Evolutionary conservation across 345 rosid species (phyloP), one percentile per base, ranked within the genome.

Genomic region (Eucalyptus pauciflora): DNA sequence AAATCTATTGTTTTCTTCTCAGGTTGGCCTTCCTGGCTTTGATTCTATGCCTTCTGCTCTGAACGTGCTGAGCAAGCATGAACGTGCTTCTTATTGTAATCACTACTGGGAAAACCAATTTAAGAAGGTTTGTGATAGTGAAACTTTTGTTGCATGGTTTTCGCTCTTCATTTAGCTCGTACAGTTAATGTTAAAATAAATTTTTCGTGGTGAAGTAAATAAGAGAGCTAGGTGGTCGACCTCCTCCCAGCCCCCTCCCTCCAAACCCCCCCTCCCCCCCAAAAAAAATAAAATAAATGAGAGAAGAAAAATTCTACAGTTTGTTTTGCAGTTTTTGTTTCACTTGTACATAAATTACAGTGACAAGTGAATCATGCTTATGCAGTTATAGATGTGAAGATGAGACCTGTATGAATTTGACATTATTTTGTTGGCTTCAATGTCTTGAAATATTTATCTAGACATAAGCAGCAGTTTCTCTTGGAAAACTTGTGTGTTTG

Each of bases 11-110:
- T 71, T 37, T 54, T 92, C 67, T 93, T 92, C 91, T 89, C 96
- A 98, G 99, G 96, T 98, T 93, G 99, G 99, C 86, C 98, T 98
- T 93, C 99, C 99, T 91, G 99, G 99, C 90, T 98, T 98, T 94
- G 99, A 98, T 93, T 96, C 99, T 89, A 95, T 98, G 98, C 97
- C 99, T 91, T 95, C 96, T 92, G 95, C 99, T 67, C 90, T 98
- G 91, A 93, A 96, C 89, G 92, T 96, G 95, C 93, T 98, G 92
- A 98, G 97, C 95, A 98, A 96, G 92, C 99, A 96, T 92, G 98
- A 97, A 88, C 99, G 99, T 86, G 99, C 99, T 29, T 97, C 99
- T 31, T 98, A 98, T 92, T 98, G 99, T 94, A 98, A 97, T 93
- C 98, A 95, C 93, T 95, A 98, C 64, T 98, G 99, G 99, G 97